These are phyloP conservation scores for Diutina ranongensis DNA, from an alignment of 1,139 yeast genomes.

Conservation along the genomic window DNA sequence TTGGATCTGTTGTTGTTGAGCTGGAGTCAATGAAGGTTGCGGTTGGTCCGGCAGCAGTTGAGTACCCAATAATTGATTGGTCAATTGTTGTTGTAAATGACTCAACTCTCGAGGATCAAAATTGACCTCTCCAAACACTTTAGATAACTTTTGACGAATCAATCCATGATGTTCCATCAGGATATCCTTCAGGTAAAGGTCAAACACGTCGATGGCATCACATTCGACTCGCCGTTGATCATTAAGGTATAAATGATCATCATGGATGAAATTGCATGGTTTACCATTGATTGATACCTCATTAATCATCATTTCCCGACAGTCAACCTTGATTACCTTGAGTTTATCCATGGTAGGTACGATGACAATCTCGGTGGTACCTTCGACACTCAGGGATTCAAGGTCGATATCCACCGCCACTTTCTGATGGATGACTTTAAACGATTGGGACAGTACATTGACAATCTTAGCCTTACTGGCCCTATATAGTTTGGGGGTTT, in stretches of 20 bases:
- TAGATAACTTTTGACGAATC: slow-evolving; percentile 49
- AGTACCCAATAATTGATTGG: neutral
- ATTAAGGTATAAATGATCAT: slow-evolving; percentile 28
- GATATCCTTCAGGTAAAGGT: slow-evolving; percentile 31
- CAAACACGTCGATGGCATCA: slow-evolving; percentile 24
- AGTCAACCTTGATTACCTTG: slow-evolving; percentile 58
- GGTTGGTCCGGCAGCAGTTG: neutral
- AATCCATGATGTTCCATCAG: slow-evolving; percentile 52
- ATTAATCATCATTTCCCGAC: slow-evolving; percentile 61
- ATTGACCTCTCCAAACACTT: slow-evolving; percentile 44
- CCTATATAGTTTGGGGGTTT: slow-evolving; percentile 9
- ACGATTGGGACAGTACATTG: slow-evolving; percentile 10
- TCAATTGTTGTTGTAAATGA: neutral
- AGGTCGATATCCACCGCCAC: slow-evolving; percentile 59
- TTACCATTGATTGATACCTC: slow-evolving; percentile 40
- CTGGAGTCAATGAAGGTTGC: neutral
- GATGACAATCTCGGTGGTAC: slow-evolving; percentile 74
- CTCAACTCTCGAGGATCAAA: slow-evolving; percentile 16
- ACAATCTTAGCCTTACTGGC: slow-evolving; percentile 8
- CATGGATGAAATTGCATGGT: slow-evolving; percentile 25
- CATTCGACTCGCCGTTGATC: slow-evolving; percentile 18
- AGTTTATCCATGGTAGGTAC: slow-evolving; percentile 57
- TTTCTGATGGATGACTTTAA: slow-evolving; percentile 38
- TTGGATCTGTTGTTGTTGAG: slow-evolving; percentile 2
- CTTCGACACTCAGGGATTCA: slow-evolving; percentile 40